Evolutionary conservation across 2,329 filamentous ascomycete genomes (phyloP), one percentile per base, ranked within the genome.

Genomic region (Trichophyton benhamiae): DNA sequence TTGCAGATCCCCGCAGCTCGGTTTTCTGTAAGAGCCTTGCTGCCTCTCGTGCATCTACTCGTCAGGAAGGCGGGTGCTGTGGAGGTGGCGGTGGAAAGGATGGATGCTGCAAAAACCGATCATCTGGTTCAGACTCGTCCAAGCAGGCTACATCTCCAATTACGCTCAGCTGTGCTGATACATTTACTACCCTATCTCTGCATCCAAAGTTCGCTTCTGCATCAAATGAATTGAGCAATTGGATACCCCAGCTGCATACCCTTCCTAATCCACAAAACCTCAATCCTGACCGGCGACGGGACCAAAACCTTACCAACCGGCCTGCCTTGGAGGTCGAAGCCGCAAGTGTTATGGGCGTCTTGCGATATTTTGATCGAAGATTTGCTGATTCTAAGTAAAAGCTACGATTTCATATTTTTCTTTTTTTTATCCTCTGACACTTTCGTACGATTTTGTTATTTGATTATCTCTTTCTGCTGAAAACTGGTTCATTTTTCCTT

Each of bases 1-100:
- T 87, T 63, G 79, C 83, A 1, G 88, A 92, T 70, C 88, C 89
- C 17, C 86, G 87, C 70, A 89, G 88, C 2, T 89, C 87, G 1
- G 82, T 91, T 42, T 94, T 94, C 77, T 94, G 89, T 74, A 87
- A 89, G 64, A 87, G 88, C 9, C 82, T 92, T 59, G 87, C 88
- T 25, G 88, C 88, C 63, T 86, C 72, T 62, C 76, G 72, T 62
- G 69, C 72, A 63, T 69, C 69, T 60, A 71, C 68, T 64, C 70
- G 67, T 48, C 68, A 68, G 63, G 68, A 75, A 57, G 62, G 27
- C 4, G 57, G 57, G 11, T 60, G 63, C 22, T 83, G 83, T 58
- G 88, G 87, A 72, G 83, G 83, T 67, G 83, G 85, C 49, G 78
- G 78, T 46, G 72, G 76, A 17, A 81, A 79, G 13, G 83, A 82